Evolutionary conservation across 2,329 filamentous ascomycete genomes (phyloP), one percentile per base, ranked within the genome.

Genomic region (Grosmannia penicillata): DNA sequence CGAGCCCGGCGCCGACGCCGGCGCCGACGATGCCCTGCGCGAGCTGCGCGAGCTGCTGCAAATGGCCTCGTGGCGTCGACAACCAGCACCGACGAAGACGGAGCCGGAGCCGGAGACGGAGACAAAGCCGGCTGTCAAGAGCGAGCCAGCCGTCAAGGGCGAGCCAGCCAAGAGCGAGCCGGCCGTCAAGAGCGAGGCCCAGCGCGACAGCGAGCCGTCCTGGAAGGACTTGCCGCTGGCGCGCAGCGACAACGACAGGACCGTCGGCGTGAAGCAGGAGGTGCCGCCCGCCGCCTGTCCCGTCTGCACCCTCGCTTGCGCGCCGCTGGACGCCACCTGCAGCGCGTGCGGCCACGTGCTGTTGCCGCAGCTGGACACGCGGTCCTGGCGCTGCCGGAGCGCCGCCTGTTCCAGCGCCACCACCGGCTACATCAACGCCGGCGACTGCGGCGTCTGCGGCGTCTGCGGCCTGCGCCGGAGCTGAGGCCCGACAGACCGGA

Each of bases 281-380:
- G 6, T 29, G 40, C 22, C 21, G 22, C 28, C 3, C 15, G 11
- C 25, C 15, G 38, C 43, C 36, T 82, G 82, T 50, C 59, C 66
- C 1, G 61, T 81, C 39, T 93, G 84, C 55, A 85, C 82, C 0
- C 70, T 80, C 36, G 58, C 61, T 36, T 87, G 85, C 51, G 58
- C 66, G 6, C 34, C 51, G 1, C 49, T 52, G 8, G 60, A 70
- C 8, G 56, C 74, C 3, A 80, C 72, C 4, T 91, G 84, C 53
- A 57, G 56, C 8, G 67, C 78, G 38, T 91, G 84, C 54, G 69
- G 75, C 19, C 74, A 89, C 46, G 81, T 87, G 2, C 58, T 89
- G 3, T 63, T 71, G 32, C 57, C 64, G 1, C 51, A 57, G 1
- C 65, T 66, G 36, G 63, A 77, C 32, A 58, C 66, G 0, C 57